These are phyloP conservation scores for Castanea sativa DNA, from an alignment of 306 rosid genomes.

Conservation along the genomic window DNA sequence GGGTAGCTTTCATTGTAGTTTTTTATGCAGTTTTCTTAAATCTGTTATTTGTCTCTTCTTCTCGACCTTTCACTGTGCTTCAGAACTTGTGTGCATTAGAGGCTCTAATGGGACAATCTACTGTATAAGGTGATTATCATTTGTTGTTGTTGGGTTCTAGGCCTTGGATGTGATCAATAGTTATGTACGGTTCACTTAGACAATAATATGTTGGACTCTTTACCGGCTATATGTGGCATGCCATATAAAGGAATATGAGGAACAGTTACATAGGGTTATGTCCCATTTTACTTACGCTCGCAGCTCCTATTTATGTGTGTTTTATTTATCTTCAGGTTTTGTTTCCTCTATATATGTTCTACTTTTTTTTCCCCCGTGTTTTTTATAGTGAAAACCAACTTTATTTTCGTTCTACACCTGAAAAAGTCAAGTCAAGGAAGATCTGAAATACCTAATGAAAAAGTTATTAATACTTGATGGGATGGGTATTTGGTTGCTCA, in stretches of 20 bases:
- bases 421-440: background rate
- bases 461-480: background rate
- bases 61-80: background rate
- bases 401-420: background rate
- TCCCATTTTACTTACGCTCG: background rate
- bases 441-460: background rate
- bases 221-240: background rate
- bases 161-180: background rate
- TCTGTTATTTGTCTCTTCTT: background rate
- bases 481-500: background rate
- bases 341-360: background rate
- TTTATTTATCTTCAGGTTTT: background rate
- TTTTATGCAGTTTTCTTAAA: background rate
- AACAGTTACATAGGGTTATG: background rate
- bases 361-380: background rate
- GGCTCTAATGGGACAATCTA: background rate
- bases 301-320: background rate
- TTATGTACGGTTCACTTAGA: background rate
- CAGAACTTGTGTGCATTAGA: background rate
- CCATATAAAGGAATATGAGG: background rate
- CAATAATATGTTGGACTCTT: background rate
- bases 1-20: background rate
- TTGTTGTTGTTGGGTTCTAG: background rate
- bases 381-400: background rate
- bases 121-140: background rate